phyloP scores from a whole-genome alignment of 2,329 filamentous ascomycete genomes.

The Diatrype stigma region DNA sequence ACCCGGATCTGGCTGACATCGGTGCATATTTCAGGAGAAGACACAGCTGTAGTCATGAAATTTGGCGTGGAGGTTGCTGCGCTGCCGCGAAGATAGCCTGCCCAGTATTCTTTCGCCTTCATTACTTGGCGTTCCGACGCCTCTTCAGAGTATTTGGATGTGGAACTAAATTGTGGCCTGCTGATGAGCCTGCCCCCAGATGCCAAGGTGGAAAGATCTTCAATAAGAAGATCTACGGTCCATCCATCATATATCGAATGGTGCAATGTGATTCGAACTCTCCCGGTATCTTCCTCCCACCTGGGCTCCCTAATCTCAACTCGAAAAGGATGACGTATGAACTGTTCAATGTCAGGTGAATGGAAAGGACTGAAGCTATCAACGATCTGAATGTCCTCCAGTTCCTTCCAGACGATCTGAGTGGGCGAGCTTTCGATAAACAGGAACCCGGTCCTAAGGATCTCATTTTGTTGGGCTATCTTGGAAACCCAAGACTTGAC shows the following conservation, averaged over 20 bases:
- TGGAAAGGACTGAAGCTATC: constrained; percentile 36
- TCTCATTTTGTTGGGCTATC: constrained; percentile 54
- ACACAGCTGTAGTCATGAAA: constrained; percentile 39
- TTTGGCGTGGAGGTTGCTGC: constrained; percentile 54
- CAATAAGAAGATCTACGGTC: constrained; percentile 72
- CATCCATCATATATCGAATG: constrained; percentile 92
- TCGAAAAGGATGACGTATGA: constrained; percentile 53
- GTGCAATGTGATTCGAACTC: constrained; percentile 59
- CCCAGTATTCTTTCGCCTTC: constrained; percentile 63
- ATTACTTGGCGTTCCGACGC: constrained; percentile 28
- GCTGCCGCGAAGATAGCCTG: constrained; percentile 56
- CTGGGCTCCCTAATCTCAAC: constrained; percentile 46
- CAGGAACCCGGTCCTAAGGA: constrained; percentile 71
- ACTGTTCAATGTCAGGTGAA: constrained; percentile 32
- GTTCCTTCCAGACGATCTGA: constrained; percentile 59
- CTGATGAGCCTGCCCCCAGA: constrained; percentile 16
- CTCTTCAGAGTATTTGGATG: constrained; percentile 45
- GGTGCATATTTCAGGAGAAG: constrained; percentile 23
- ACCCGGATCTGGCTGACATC: constrained; percentile 29
- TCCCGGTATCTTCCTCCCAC: constrained; percentile 20
- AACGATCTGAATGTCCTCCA: constrained; percentile 39
- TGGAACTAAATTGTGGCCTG: constrained; percentile 56
- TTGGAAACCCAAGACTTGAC: constrained; percentile 46
- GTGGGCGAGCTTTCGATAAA: constrained; percentile 49
- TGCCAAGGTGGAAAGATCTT: constrained; percentile 58